A percentile compares a stretch with the other conserved stretches of the same genome.
Evolutionary conservation across 2,329 filamentous ascomycete species (phyloP).

Genomic region (Lecanicillium sp.): DNA sequence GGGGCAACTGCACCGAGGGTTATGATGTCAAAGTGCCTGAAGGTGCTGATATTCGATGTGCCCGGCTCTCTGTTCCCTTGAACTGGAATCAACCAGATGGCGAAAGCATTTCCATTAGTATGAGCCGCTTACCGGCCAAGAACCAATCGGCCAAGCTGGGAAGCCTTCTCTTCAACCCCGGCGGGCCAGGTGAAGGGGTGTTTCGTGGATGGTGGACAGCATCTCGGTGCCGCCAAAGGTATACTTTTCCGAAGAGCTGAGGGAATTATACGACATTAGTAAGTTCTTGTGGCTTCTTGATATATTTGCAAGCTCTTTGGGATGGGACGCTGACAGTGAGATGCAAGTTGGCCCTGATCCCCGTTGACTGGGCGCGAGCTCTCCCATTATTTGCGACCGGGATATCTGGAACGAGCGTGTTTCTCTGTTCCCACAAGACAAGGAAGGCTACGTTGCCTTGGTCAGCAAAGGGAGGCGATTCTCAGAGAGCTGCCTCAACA

Average conservation of each 20-base stretch:
- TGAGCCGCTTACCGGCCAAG: neutral
- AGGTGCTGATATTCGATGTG: neutral
- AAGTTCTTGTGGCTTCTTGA: neutral
- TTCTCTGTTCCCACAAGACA: constrained; percentile 4
- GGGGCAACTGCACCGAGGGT: neutral
- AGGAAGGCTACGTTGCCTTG: constrained; percentile 7
- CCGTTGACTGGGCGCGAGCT: constrained; percentile 32
- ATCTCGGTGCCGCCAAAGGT: constrained; percentile 6
- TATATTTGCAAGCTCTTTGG: too few species aligned
- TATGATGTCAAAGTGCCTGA: neutral
- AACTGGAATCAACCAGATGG: neutral
- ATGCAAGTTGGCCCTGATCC: constrained; percentile 34
- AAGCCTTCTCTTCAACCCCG: constrained; percentile 15
- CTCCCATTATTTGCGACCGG: constrained; percentile 29
- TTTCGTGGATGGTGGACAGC: neutral
- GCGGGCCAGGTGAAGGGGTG: constrained; percentile 13
- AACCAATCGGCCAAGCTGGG: neutral
- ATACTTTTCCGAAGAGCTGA: constrained; percentile 11
- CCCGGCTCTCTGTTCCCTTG: neutral
- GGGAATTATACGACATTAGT: constrained; percentile 27
- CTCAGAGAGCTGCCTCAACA: constrained; percentile 14
- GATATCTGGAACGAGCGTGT: constrained; percentile 15
- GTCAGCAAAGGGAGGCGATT: constrained; percentile 10
- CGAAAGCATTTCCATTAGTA: neutral
- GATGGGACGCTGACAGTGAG: too few species aligned